Evolutionary conservation across 768 basidiomycete species (phyloP).

Genomic region (Sarcodon sp.): DNA sequence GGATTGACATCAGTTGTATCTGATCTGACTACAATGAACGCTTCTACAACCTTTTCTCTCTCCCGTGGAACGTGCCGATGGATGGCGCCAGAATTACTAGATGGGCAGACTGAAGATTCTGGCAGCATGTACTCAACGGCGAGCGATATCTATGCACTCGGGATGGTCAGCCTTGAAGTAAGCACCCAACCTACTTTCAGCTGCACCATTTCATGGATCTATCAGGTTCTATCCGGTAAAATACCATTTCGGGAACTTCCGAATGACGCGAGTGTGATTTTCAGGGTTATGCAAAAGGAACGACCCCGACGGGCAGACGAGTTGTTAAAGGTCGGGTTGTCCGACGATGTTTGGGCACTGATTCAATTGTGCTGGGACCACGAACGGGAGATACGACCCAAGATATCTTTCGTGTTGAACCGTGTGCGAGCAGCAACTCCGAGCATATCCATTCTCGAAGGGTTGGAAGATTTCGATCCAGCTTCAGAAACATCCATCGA

Average conservation of each 20-base stretch:
- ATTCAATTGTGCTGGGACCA: slow-evolving; percentile 1
- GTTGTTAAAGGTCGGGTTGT: not conserved
- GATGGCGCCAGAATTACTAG: not conserved
- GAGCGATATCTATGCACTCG: slow-evolving; percentile 2
- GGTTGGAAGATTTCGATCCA: no score
- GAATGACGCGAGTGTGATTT: no score
- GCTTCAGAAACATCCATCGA: no score
- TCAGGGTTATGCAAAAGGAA: not conserved
- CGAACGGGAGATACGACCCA: not conserved
- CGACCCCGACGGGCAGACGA: not conserved
- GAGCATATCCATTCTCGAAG: no score
- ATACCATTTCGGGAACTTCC: not conserved
- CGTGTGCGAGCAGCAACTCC: not conserved
- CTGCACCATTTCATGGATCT: not conserved
- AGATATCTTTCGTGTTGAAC: not conserved
- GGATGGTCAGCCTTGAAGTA: slow-evolving; percentile 4
- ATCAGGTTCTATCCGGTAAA: not conserved
- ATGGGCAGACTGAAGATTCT: not conserved
- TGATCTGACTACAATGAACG: not conserved
- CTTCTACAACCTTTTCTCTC: slow-evolving; percentile 1
- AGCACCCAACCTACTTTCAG: not conserved
- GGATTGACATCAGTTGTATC: slow-evolving; percentile 1
- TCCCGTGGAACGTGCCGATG: not conserved
- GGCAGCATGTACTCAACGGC: not conserved
- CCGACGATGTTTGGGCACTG: not conserved